Base-by-base conservation (phyloP, 2,329 filamentous ascomycete species). In the Penicillium brasilianum region DNA sequence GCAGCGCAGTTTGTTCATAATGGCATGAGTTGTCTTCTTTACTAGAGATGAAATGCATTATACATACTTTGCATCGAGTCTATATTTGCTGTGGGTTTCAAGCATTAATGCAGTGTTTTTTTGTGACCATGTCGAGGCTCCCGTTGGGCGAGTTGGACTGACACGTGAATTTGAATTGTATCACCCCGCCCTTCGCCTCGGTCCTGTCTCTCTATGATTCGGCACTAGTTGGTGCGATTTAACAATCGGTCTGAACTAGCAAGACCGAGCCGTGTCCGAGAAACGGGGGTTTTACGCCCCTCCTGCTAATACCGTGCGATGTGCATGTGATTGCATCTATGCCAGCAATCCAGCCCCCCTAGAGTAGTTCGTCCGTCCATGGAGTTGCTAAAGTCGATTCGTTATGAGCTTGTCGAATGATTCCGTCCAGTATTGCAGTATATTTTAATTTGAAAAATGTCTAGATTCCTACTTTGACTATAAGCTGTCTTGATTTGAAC, bases 1-100 rank as follows among this genome's bases (percentile, higher is more conserved):
- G 18, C 22, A 56, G 52, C 57, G 44, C 48, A 32, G 30, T 55
- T 59, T 61, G 63, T 63, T 61, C 46, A 49, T 63, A 63, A 65
- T 65, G 58, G 51, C 53, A 63, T 54, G 25, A 22, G 48, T 30
- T 57, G 56, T 59, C 59, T 59, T 59, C 52, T 55, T 61, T 51
- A 53, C 22, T 20, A 28, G 10, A 30, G 18, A 56, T 37, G 39
- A 34, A 55, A 44, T 4, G 25, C 48, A 34, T 22, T 22, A 20
- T 50, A 34, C 30, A 34, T 50, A 34, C 3, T 18, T 34, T 34
- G 30, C 18, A 13, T 50, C 28, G 28, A 50, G 10, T 34, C 6
- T 34, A 32, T 14, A 18, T 32, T 32, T 30, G 16, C 28, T 4
- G 25, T 32, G 22, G 9, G 2, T 6, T 14, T 4, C 16, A 49